phyloP scores from a whole-genome alignment of 2,329 filamentous ascomycete species.

The Trichophyton equinum region DNA sequence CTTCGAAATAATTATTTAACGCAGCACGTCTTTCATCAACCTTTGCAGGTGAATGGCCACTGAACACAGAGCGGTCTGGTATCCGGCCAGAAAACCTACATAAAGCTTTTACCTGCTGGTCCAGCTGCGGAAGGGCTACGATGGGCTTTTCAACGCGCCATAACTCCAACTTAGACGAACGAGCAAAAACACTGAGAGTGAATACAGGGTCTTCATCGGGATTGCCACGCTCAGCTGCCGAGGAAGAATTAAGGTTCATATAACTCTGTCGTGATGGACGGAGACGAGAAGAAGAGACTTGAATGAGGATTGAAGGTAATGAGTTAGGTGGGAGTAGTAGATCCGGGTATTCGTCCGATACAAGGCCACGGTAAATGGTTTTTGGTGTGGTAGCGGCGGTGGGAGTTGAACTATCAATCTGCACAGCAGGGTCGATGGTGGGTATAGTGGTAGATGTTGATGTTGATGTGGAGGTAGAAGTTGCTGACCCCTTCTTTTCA shows the following conservation, averaged over 20 bases:
- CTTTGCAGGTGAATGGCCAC: conserved; percentile 82
- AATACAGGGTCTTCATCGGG: conserved; percentile 84
- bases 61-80: conserved; percentile 78
- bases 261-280: conserved; percentile 81
- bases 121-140: conserved; percentile 64
- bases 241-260: conserved; percentile 53
- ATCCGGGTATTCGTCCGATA: conserved; percentile 76
- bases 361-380: conserved; percentile 59
- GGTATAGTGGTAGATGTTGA: conserved; percentile 18
- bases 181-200: conserved; percentile 71
- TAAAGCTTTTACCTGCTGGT: conserved; percentile 65
- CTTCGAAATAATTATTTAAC: conserved; percentile 74
- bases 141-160: conserved; percentile 95
- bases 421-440: conserved; percentile 27
- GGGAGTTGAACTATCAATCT: conserved; percentile 22
- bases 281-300: conserved; percentile 86
- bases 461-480: background rate
- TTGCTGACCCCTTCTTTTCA: conserved; percentile 19
- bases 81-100: conserved; percentile 55
- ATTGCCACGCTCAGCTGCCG: background rate
- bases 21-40: conserved; percentile 74
- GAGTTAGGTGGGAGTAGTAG: conserved; percentile 79
- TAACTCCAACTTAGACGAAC: conserved; percentile 58
- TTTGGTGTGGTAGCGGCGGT: background rate
- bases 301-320: conserved; percentile 70